Conservation (phyloP, 2,329 filamentous ascomycete species). For the Cladosporium sphaerospermum region DNA sequence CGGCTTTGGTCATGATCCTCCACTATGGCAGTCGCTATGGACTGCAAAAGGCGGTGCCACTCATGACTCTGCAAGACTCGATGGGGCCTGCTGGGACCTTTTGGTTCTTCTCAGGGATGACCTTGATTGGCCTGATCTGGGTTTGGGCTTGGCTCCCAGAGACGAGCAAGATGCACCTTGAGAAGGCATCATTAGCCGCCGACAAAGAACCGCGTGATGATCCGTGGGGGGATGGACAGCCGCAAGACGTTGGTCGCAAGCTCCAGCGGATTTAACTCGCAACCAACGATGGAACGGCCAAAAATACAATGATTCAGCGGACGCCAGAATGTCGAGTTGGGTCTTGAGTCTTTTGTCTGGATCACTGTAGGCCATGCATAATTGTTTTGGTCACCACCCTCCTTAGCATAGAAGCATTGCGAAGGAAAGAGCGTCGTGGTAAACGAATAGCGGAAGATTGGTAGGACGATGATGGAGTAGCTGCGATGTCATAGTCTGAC, state of each 20-base stretch:
- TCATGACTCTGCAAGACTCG: slow-evolving; percentile 57
- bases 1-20: slow-evolving; percentile 63
- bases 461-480: no score
- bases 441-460: no score
- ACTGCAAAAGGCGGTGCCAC: slow-evolving; percentile 64
- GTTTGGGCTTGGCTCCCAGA: slow-evolving; percentile 69
- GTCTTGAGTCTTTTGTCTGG: no score
- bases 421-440: no score
- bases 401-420: no score
- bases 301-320: no score
- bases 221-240: neutral
- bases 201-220: slow-evolving; percentile 58
- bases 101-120: slow-evolving; percentile 66
- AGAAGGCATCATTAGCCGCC: slow-evolving; percentile 26
- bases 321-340: no score
- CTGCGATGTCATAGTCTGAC: no score
- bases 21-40: slow-evolving; percentile 74
- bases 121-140: slow-evolving; percentile 60
- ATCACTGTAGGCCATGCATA: no score
- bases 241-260: neutral
- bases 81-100: slow-evolving; percentile 60
- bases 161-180: slow-evolving; percentile 56
- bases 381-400: no score
- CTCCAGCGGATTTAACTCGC: no score
- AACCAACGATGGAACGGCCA: no score